Conservation (phyloP, 176 grass and related monocot species). For the Tuctoria greenei region DNA sequence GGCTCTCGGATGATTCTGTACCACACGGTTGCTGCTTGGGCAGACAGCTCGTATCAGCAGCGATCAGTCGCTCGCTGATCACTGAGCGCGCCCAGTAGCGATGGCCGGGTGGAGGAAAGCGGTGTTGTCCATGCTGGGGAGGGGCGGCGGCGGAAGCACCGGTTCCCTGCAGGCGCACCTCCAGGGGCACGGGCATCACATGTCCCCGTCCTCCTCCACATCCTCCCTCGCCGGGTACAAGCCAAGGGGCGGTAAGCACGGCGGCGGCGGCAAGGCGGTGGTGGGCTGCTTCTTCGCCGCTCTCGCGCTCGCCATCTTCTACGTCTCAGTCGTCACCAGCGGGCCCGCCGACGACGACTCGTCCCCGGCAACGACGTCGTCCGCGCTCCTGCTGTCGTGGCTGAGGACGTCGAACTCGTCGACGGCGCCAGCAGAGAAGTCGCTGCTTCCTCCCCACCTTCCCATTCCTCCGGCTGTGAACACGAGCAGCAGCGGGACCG, state of each 20-base stretch:
- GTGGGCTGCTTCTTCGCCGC: constrained; percentile 25
- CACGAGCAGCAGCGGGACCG: no score
- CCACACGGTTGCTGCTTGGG: background rate
- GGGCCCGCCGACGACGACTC: background rate
- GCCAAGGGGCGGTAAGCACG: constrained; percentile 18
- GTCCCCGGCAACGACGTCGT: constrained; percentile 6
- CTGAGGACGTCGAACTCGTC: background rate
- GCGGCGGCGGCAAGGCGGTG: constrained; percentile 11
- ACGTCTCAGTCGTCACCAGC: constrained; percentile 19
- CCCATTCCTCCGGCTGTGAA: background rate
- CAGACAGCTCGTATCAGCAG: background rate
- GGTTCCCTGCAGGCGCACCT: constrained; percentile 32
- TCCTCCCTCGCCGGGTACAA: constrained; percentile 24
- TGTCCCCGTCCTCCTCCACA: constrained; percentile 19
- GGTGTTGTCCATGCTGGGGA: constrained; percentile 31
- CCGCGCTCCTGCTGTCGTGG: constrained; percentile 21
- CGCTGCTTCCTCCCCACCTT: background rate
- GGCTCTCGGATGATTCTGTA: background rate
- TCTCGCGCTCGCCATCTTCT: constrained; percentile 42
- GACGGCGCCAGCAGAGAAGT: background rate
- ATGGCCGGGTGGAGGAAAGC: constrained; percentile 52
- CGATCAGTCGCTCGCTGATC: background rate
- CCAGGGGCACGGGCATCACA: constrained; percentile 9
- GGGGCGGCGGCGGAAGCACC: background rate
- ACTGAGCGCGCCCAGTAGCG: background rate